phyloP scores from a whole-genome alignment of 2,329 filamentous ascomycete species.

The Xylariales sp. region DNA sequence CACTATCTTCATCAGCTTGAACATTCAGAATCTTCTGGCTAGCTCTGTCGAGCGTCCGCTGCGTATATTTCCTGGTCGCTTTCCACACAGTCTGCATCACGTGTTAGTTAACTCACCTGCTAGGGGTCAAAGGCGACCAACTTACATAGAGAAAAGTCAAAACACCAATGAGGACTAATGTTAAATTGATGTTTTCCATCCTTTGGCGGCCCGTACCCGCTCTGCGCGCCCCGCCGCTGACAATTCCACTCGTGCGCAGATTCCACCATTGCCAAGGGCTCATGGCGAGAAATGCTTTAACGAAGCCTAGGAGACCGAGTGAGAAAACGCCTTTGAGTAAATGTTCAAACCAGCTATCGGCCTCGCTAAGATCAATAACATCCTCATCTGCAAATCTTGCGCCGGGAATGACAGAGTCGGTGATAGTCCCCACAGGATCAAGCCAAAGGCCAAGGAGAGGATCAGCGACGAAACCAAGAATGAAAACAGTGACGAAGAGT shows the following conservation, averaged over 20 bases:
- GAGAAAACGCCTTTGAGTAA: slow-evolving; percentile 92
- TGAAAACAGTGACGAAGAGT: slow-evolving; percentile 77
- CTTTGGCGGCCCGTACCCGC: slow-evolving; percentile 79
- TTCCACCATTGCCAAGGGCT: slow-evolving; percentile 83
- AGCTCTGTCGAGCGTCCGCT: slow-evolving; percentile 77
- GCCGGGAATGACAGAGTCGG: slow-evolving; percentile 61
- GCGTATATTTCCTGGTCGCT: slow-evolving; percentile 78
- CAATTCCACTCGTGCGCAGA: slow-evolving; percentile 70
- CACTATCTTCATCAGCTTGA: slow-evolving; percentile 61
- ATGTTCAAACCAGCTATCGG: slow-evolving; percentile 80
- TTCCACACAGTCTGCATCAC: slow-evolving; percentile 78
- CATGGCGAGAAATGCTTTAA: slow-evolving; percentile 81
- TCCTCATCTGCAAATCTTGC: slow-evolving; percentile 55
- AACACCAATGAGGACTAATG: slow-evolving; percentile 83
- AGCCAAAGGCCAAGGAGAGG: slow-evolving; percentile 90
- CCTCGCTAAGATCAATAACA: slow-evolving; percentile 59
- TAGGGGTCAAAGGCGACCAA: slow-evolving; percentile 40
- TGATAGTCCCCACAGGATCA: slow-evolving; percentile 76
- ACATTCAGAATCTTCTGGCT: slow-evolving; percentile 87
- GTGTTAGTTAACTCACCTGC: slow-evolving; percentile 22
- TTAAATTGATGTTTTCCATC: slow-evolving; percentile 81
- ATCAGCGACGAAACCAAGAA: slow-evolving; percentile 91
- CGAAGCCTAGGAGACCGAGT: slow-evolving; percentile 84
- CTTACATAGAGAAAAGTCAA: slow-evolving; percentile 81
- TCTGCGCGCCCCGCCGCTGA: slow-evolving; percentile 64